phyloP scores from a whole-genome alignment of 2,329 filamentous ascomycete species.

The Zarea fungicola region DNA sequence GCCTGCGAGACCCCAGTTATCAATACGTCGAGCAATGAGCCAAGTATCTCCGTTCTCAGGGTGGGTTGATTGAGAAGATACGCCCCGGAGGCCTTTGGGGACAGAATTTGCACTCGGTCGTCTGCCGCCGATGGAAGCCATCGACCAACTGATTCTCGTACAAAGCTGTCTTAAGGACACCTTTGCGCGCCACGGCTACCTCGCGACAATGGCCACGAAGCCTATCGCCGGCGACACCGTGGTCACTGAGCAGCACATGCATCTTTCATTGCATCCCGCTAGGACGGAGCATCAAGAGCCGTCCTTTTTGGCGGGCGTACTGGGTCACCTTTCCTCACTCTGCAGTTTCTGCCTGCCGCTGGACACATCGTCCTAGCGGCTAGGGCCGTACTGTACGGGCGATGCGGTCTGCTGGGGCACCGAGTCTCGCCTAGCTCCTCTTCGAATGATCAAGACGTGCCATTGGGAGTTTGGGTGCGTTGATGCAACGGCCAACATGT shows the following conservation, averaged over 20 bases:
- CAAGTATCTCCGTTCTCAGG: background rate
- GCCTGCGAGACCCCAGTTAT: conserved; percentile 9
- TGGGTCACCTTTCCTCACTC: background rate
- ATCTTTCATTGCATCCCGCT: conserved; percentile 3
- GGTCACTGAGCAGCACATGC: conserved; percentile 8
- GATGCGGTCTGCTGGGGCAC: conserved; percentile 10
- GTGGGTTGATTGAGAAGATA: conserved; percentile 7
- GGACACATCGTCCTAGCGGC: conserved; percentile 4
- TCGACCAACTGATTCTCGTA: conserved; percentile 12
- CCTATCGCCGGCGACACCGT: background rate
- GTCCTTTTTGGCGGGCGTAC: conserved; percentile 8
- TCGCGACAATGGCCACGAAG: conserved; percentile 10
- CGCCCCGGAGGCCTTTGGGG: conserved; percentile 10
- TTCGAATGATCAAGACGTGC: conserved; percentile 8
- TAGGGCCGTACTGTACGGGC: background rate
- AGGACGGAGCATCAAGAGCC: background rate
- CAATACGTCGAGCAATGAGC: conserved; percentile 8
- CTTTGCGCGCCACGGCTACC: conserved; percentile 5
- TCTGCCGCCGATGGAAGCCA: conserved; percentile 7
- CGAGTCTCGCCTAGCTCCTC: conserved; percentile 6
- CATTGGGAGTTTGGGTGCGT: conserved; percentile 11
- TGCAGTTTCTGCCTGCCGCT: conserved; percentile 8
- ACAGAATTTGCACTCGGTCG: conserved; percentile 13
- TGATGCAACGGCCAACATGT: conserved; percentile 14
- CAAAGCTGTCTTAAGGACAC: conserved; percentile 12